phyloP scores from a whole-genome alignment of 805 yeast genomes.

The Metschnikowia cerradonensis region DNA sequence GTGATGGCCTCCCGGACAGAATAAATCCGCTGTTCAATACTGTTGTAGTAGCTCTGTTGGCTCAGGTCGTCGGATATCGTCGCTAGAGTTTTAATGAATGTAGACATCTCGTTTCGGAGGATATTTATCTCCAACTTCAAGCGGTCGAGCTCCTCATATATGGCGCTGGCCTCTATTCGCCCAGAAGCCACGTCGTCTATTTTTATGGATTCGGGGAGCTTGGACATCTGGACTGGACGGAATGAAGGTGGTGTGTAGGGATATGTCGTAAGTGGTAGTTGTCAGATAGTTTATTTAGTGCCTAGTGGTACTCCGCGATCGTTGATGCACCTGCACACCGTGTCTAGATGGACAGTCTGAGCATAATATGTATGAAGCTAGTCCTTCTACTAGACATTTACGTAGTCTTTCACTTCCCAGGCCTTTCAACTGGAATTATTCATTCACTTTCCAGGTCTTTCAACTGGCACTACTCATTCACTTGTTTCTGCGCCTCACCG shows the following conservation, averaged over 20 bases:
- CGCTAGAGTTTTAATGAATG: constrained; percentile 35
- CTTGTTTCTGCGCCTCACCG: constrained; percentile 17
- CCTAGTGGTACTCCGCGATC: background rate
- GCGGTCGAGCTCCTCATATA: constrained; percentile 43
- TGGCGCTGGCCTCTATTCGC: constrained; percentile 33
- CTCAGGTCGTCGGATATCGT: constrained; percentile 27
- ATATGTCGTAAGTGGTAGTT: background rate
- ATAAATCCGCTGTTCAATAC: constrained; percentile 33
- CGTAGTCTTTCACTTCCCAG: background rate
- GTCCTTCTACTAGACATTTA: background rate
- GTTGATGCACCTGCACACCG: constrained; percentile 1
- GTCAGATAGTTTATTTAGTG: background rate
- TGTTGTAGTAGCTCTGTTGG: constrained; percentile 37
- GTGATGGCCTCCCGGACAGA: constrained; percentile 37
- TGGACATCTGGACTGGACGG: background rate
- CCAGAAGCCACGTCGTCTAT: constrained; percentile 45
- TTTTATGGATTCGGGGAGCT: constrained; percentile 17
- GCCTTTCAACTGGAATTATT: background rate
- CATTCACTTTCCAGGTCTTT: background rate
- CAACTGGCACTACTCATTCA: background rate
- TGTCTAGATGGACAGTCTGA: too few relatives aligned
- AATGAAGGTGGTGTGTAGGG: background rate
- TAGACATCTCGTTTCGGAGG: constrained; percentile 39
- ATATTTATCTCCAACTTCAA: constrained; percentile 40
- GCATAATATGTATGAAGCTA: background rate